Evolutionary conservation across 1,284 basidiomycete species (phyloP).

Genomic region (Ganoderma lingzhi): DNA sequence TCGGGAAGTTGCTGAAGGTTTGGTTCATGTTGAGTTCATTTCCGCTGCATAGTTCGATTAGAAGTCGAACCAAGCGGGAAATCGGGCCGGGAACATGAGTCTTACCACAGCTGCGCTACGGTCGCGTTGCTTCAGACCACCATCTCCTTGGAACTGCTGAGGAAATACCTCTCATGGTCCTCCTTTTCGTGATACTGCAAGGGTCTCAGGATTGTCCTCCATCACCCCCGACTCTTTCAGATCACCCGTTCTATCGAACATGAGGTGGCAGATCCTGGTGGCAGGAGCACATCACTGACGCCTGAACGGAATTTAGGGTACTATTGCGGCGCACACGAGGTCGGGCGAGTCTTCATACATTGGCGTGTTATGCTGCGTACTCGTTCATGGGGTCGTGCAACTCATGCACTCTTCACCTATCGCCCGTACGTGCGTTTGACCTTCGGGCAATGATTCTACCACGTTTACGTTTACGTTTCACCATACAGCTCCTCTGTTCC

Average conservation of each 20-base stretch:
- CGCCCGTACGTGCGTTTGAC: slow-evolving; percentile 2
- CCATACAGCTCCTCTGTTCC: slow-evolving; percentile 12
- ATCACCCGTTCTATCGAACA: slow-evolving; percentile 1
- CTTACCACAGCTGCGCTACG: not conserved
- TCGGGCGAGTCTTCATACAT: not conserved
- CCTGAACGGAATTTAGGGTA: slow-evolving; percentile 17
- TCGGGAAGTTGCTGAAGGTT: not conserved
- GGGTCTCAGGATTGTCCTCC: not conserved
- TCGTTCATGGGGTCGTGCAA: slow-evolving; percentile 2
- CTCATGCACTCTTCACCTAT: not conserved
- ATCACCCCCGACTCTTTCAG: not conserved
- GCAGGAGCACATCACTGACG: not conserved
- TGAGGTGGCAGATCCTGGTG: slow-evolving; percentile 18
- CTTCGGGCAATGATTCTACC: slow-evolving; percentile 9
- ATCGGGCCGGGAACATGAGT: not conserved
- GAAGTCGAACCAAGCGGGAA: slow-evolving; percentile 7
- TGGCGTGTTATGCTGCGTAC: not conserved
- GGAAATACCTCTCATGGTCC: not conserved
- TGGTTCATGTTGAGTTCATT: slow-evolving; percentile 18
- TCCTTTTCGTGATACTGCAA: not conserved
- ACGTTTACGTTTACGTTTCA: slow-evolving; percentile 4
- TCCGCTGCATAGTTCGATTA: not conserved
- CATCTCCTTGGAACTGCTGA: not conserved
- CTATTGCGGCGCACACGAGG: slow-evolving; percentile 21
- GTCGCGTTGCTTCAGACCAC: not conserved